Percentiles rank a stretch among this genome's conserved stretches.
phyloP scores from a whole-genome alignment of 2,329 filamentous ascomycete genomes.

The Epichloe elymi region DNA sequence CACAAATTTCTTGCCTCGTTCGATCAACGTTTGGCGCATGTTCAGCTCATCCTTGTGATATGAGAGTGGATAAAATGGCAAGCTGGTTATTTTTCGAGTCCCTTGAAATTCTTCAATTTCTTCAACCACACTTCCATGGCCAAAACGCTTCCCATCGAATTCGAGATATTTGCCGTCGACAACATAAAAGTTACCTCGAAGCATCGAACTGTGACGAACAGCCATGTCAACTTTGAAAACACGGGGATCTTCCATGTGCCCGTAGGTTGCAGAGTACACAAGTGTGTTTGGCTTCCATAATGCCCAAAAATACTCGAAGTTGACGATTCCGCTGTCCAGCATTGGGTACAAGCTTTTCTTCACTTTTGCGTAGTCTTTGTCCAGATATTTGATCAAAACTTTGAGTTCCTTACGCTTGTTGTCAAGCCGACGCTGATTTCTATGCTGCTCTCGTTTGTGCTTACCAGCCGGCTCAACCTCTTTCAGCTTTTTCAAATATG shows the following conservation, averaged over 20 bases:
- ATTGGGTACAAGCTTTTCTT: constrained; percentile 72
- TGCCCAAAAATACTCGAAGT: constrained; percentile 80
- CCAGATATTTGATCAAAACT: constrained; percentile 61
- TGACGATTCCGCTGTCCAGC: constrained; percentile 70
- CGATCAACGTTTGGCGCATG: constrained; percentile 54
- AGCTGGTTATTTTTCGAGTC: constrained; percentile 65
- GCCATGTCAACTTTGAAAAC: constrained; percentile 73
- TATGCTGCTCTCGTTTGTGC: constrained; percentile 45
- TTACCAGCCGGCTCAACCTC: constrained; percentile 34
- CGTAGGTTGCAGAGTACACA: constrained; percentile 65
- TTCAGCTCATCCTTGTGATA: constrained; percentile 63
- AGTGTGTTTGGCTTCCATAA: constrained; percentile 80
- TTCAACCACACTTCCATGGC: constrained; percentile 55
- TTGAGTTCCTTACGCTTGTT: constrained; percentile 54
- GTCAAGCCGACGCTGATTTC: constrained; percentile 42
- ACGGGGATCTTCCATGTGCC: constrained; percentile 60
- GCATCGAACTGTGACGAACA: constrained; percentile 54
- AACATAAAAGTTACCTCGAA: constrained; percentile 62
- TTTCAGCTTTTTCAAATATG: constrained; percentile 51
- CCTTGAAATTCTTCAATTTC: constrained; percentile 69
- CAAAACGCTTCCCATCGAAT: constrained; percentile 78
- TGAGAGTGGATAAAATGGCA: constrained; percentile 63
- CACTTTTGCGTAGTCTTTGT: constrained; percentile 64
- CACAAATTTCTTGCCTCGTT: constrained; percentile 76
- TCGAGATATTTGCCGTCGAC: constrained; percentile 73